Evolutionary conservation across 345 rosid genomes (phyloP), one percentile per base, ranked within the genome.

Genomic region (Clausena lansium): DNA sequence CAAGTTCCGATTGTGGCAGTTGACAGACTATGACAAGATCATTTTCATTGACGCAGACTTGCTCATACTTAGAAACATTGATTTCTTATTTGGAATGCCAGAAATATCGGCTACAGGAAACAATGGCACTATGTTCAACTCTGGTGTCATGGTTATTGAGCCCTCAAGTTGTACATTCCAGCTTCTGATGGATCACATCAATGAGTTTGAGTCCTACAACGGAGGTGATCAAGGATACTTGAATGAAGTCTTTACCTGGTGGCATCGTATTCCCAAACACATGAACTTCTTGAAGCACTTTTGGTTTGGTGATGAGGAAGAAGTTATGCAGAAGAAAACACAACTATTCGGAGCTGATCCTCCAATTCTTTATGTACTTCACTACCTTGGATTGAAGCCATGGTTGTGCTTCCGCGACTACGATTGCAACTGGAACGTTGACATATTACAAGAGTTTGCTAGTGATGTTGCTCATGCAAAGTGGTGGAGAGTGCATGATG

Each of bases 401-500:
- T 96, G 99, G 98, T 64, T 93, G 59, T 96, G 97, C 79, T 94
- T 82, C 86, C 86, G 94, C 25, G 97, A 96, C 89, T 96, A 92
- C 27, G 99, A 96, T 80, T 96, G 99, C 82, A 94, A 96, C 82
- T 96, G 93, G 89, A 94, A 96, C 54, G 87, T 84, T n/a, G 97
- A 91, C 71, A 92, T 92, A 78, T 79, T 92, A 58, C 90, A 87
- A 77, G 99, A 96, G 88, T 96, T 94, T 61, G 99, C 98, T 0
- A 90, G 97, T 4, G 97, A 96, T 79, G 90, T 86, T 7, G 98
- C 99, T 65, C 99, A 94, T 80, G 82, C 70, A 25, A 83, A 81
- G 65, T 96, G 99, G 99, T 94, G 98, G 99, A 92, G 80, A 78
- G 97, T 94, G 76, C 99, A 94, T 30, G 98, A 96, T 77, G 89